phyloP scores from a whole-genome alignment of 371 early-diverging fungal species.

The Zychaea mexicana region DNA sequence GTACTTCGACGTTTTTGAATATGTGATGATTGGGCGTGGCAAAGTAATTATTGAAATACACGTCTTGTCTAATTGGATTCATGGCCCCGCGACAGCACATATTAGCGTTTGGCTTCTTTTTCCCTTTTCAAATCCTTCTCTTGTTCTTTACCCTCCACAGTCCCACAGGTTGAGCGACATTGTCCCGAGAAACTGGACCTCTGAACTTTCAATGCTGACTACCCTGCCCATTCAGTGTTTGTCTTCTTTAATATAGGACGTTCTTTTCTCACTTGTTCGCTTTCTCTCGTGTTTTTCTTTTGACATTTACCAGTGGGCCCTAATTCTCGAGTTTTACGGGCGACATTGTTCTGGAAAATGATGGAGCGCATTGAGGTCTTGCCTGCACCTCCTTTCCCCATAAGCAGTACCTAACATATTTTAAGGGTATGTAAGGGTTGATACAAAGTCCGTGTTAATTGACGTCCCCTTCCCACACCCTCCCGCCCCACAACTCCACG shows the following conservation, averaged over 20 bases:
- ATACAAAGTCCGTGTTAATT: no score
- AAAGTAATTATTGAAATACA: slow-evolving; percentile 91
- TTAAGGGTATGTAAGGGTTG: not conserved
- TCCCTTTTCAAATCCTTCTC: not conserved
- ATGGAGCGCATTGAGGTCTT: slow-evolving; percentile 96
- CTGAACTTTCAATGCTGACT: slow-evolving; percentile 92
- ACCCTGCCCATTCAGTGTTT: slow-evolving; percentile 2
- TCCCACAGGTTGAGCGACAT: slow-evolving; percentile 92
- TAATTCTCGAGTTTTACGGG: slow-evolving; percentile 17
- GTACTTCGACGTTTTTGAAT: slow-evolving; percentile 89
- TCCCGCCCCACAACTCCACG: no score
- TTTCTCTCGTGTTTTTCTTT: not conserved
- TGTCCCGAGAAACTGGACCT: slow-evolving; percentile 87
- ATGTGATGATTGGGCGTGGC: slow-evolving; percentile 83
- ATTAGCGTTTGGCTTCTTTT: not conserved
- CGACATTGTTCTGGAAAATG: slow-evolving; percentile 86
- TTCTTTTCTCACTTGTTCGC: no score
- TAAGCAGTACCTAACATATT: slow-evolving; percentile 12
- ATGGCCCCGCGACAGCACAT: no score
- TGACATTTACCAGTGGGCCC: slow-evolving; percentile 13
- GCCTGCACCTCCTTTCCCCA: slow-evolving; percentile 25
- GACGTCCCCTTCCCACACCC: no score
- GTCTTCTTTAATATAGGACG: no score
- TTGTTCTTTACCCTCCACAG: slow-evolving; percentile 65
- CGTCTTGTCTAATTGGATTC: slow-evolving; percentile 77